Evolutionary conservation across 192 early-diverging fungal species (phyloP).

Genomic region (Ramicandelaber brevisporus): DNA sequence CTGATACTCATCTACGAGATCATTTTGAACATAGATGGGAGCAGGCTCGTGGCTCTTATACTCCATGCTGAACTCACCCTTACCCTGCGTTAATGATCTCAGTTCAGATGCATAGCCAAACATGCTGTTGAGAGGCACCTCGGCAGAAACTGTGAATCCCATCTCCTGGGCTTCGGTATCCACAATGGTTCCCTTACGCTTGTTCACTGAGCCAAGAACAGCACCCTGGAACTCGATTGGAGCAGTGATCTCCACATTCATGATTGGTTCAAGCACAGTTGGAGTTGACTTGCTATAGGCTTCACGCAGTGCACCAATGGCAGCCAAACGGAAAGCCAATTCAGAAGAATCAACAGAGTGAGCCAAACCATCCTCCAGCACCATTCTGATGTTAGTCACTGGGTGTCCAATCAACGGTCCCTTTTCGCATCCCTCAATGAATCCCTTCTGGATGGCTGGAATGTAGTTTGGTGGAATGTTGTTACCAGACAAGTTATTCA

Average conservation of each 20-base stretch:
- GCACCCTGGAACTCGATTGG: slow-evolving; percentile 84
- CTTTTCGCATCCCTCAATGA: slow-evolving; percentile 66
- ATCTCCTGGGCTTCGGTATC: slow-evolving; percentile 85
- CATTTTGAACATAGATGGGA: slow-evolving; percentile 51
- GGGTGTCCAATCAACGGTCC: slow-evolving; percentile 81
- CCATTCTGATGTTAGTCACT: slow-evolving; percentile 60
- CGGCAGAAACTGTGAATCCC: slow-evolving; percentile 57
- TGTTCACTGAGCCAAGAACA: slow-evolving; percentile 80
- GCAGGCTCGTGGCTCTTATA: slow-evolving; percentile 70
- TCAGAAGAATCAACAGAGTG: slow-evolving; percentile 93
- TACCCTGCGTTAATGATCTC: slow-evolving; percentile 75
- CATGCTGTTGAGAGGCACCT: slow-evolving; percentile 95
- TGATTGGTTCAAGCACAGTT: slow-evolving; percentile 80
- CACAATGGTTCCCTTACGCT: slow-evolving; percentile 85
- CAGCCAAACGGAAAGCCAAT: slow-evolving; percentile 81
- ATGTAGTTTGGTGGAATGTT: slow-evolving; percentile 84
- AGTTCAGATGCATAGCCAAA: slow-evolving; percentile 96
- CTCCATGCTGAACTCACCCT: slow-evolving; percentile 97
- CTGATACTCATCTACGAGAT: slow-evolving; percentile 69
- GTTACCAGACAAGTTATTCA: slow-evolving; percentile 69
- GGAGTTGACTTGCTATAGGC: slow-evolving; percentile 59
- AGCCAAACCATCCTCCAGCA: slow-evolving; percentile 72
- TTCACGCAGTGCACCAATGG: slow-evolving; percentile 69
- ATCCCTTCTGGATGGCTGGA: slow-evolving; percentile 92
- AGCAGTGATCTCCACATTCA: slow-evolving; percentile 76